Evolutionary conservation across 306 rosid species (phyloP), one percentile per base, ranked within the genome.

Genomic region (Medicago ruthenica): DNA sequence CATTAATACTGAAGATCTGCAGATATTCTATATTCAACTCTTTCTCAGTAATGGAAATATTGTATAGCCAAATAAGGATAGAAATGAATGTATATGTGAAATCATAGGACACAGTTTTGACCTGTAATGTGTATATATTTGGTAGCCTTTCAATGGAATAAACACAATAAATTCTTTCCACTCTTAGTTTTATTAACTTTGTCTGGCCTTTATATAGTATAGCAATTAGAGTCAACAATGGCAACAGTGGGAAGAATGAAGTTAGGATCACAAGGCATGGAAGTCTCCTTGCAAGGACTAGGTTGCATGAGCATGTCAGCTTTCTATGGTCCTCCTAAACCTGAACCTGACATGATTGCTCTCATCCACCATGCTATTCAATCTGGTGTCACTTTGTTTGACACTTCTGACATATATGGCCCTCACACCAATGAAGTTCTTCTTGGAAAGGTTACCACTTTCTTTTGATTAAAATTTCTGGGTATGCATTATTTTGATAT

Each of bases 241-340:
- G 77, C 81, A 27, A 55, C 31, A 18, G 83, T 85, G 14, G 79
- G 82, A 7, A 87, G 88, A 71, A 89, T 89, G 75, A 89, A 87
- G 74, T 75, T 89, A 7, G 94, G 91, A 0, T 83, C 87, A 8
- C 71, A 87, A 37, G 94, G 94, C 13, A 40, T 85, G 24, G 90
- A 83, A 50, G 91, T 88, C 1, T 88, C 93, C 0, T 68, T 78
- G 2, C 90, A 90, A 36, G 96, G 93, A 59, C 86, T 88, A n/a
- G 93, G 96, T 0, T 90, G 97, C 73, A 82, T 87, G 95, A 81
- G 90, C 8, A 90, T 93, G 98, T 85, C 97, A 4, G 70, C 79
- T 37, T 75, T 15, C 86, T 90, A 86, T 42, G 90, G 91, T 14
- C 82, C 92, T 45, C 83, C 88, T 0, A 90, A 87, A 74, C 91